Percentiles rank a stretch among this genome's conserved stretches.
Evolutionary conservation across 805 yeast genomes (phyloP).

Genomic region (Alloascoidea hylecoeti): DNA sequence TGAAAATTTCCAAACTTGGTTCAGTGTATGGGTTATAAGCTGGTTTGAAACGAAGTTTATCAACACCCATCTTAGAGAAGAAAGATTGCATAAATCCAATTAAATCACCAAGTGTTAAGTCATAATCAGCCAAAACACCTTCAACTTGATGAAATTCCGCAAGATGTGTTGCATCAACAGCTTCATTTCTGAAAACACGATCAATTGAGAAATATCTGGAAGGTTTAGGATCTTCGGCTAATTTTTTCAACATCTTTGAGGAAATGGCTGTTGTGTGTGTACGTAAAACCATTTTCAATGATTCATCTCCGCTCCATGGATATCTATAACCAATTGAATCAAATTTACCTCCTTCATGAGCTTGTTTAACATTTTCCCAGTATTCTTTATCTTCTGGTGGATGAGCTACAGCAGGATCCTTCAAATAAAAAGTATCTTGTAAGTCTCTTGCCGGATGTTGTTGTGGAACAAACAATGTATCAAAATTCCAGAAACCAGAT

Average conservation of each 20-base stretch:
- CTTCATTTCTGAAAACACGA: constrained; percentile 98
- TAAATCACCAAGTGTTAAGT: constrained; percentile 87
- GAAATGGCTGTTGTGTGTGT: constrained; percentile 97
- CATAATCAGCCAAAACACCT: constrained; percentile 96
- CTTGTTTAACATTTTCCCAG: constrained; percentile 65
- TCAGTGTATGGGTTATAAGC: constrained; percentile 99
- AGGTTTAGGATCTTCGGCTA: constrained; percentile 55
- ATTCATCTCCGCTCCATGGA: constrained; percentile 90
- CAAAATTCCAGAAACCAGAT: constrained; percentile 98
- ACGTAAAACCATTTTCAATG: constrained; percentile 83
- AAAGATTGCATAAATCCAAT: constrained; percentile 97
- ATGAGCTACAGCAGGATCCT: constrained; percentile 77
- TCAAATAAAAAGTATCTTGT: constrained; percentile 95
- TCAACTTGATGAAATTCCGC: constrained; percentile 99
- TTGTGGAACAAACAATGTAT: constrained; percentile 92
- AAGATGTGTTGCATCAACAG: constrained; percentile 97
- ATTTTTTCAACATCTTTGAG: constrained; percentile 69
- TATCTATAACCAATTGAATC: constrained; percentile 98
- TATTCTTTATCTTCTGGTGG: constrained; percentile 72
- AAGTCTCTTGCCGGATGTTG: constrained; percentile 99
- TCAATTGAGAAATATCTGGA: constrained; percentile 90
- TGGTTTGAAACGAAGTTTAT: constrained; percentile 91
- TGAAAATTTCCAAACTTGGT: constrained; percentile 94
- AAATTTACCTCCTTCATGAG: constrained; percentile 79
- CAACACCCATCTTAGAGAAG: constrained; percentile 95